phyloP scores from a whole-genome alignment of 2,329 filamentous ascomycete species.

The Erysiphe pulchra region DNA sequence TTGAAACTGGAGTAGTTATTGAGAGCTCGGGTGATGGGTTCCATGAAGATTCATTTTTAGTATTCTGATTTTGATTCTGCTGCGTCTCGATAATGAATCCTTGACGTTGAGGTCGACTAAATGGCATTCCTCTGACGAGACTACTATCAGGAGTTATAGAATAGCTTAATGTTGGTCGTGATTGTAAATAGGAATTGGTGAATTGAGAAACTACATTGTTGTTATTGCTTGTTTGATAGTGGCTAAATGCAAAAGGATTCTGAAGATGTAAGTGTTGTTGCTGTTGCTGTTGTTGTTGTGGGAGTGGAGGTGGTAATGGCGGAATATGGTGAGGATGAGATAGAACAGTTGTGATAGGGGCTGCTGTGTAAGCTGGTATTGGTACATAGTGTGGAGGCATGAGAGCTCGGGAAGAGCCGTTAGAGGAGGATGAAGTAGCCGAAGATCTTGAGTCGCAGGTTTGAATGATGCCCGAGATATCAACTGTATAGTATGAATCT shows the following conservation, averaged over 20 bases:
- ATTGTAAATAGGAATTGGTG: slow-evolving; percentile 10
- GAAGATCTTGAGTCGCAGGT: slow-evolving; percentile 21
- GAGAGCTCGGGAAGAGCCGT: slow-evolving; percentile 15
- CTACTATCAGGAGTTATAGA: slow-evolving; percentile 7
- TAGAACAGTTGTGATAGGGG: slow-evolving; percentile 18
- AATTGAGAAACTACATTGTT: slow-evolving; percentile 11
- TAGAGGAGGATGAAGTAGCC: slow-evolving; percentile 13
- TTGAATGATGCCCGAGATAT: slow-evolving; percentile 19
- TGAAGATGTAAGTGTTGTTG: slow-evolving; percentile 7
- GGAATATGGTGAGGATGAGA: slow-evolving; percentile 8
- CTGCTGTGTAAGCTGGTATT: slow-evolving; percentile 18
- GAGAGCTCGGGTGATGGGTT: slow-evolving; percentile 3
- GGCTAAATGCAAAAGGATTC: slow-evolving; percentile 18
- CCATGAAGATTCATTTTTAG: slow-evolving; percentile 15
- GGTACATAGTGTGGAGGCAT: slow-evolving; percentile 23
- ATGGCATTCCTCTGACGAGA: slow-evolving; percentile 7
- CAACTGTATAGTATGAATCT: slow-evolving; percentile 16
- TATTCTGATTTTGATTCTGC: slow-evolving; percentile 14
- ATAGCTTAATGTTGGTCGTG: slow-evolving; percentile 11
- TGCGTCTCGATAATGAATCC: slow-evolving; percentile 9
- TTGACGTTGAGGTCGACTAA: slow-evolving; percentile 13
- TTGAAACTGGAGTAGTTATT: slow-evolving; percentile 2
- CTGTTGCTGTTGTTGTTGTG: background rate
- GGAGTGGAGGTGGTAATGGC: slow-evolving; percentile 9
- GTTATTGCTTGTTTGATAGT: slow-evolving; percentile 11